These are phyloP conservation scores for Beauveria rudraprayagi DNA, from an alignment of 2,329 filamentous ascomycete species.

Conservation along the genomic window DNA sequence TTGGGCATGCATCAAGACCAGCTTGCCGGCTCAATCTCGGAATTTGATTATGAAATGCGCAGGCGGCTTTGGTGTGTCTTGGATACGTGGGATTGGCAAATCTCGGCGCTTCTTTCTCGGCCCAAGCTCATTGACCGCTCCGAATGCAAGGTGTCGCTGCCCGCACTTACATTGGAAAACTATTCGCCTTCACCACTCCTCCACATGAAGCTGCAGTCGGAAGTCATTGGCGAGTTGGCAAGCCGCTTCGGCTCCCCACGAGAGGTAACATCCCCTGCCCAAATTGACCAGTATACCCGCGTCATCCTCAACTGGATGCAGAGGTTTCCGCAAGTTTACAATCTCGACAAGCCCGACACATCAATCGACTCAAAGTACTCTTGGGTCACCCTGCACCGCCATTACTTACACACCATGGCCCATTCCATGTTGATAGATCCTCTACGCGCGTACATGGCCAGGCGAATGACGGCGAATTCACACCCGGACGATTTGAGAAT, in stretches of 20 bases:
- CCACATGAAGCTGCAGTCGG: constrained; percentile 29
- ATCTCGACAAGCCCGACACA: constrained; percentile 31
- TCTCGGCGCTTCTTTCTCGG: constrained; percentile 23
- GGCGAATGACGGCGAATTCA: constrained; percentile 21
- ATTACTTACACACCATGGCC: constrained; percentile 35
- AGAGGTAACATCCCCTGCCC: constrained; percentile 19
- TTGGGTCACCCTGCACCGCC: constrained; percentile 38
- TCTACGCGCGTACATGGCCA: constrained; percentile 37
- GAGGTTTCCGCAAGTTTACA: constrained; percentile 33
- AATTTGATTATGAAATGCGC: constrained; percentile 29
- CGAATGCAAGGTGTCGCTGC: constrained; percentile 11
- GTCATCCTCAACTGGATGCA: constrained; percentile 35
- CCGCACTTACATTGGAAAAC: constrained; percentile 12
- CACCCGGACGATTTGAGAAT: constrained; percentile 27
- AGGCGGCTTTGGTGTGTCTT: constrained; percentile 30
- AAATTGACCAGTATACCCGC: constrained; percentile 25
- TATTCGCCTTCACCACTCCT: constrained; percentile 11
- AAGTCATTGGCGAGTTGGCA: constrained; percentile 24
- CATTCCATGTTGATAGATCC: constrained; percentile 38
- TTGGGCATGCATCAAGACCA: constrained; percentile 26
- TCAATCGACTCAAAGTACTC: constrained; percentile 31
- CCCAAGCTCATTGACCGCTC: constrained; percentile 14
- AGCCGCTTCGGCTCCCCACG: constrained; percentile 23
- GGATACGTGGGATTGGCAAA: constrained; percentile 33
- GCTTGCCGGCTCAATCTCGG: constrained; percentile 18